Evolutionary conservation across 2,329 filamentous ascomycete genomes (phyloP), one percentile per base, ranked within the genome.

Genomic region (Incumbomyces lentus): DNA sequence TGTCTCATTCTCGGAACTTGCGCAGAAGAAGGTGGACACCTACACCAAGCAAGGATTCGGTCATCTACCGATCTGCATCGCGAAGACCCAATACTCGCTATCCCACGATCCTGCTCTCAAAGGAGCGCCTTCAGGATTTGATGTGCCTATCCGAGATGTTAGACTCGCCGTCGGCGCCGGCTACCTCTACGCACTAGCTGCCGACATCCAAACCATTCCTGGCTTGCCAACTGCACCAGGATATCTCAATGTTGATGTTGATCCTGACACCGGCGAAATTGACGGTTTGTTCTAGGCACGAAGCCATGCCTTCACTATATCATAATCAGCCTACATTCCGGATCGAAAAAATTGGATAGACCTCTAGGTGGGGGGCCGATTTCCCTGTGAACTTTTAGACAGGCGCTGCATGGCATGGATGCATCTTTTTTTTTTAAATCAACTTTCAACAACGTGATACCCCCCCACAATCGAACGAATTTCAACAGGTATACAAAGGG

Each of bases 201-300:
- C 92, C 12, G 92, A 98, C 62, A 96, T 98, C 55, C 92, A 96
- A 73, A 98, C 92, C 1, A 98, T 98, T 54, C 92, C 92, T 12
- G 92, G 92, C 51, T 72, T 98, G 54, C 90, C 90, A 8, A 96
- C 92, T 7, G 90, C 90, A 16, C 92, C 90, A 7, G 92, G 92
- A 10, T 96, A 96, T 63, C 72, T 96, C 52, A 95, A 95, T 59
- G 89, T 95, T 38, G 90, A 95, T 56, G 74, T 82, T 36, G 82
- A 90, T 58, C 68, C 73, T 5, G 83, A 88, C 70, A 89, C 83
- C n/a, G 85, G 85, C 46, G 84, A 90, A 68, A 86, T 90, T 54
- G 80, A 86, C 49, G 85, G 92, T 4, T 76, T 98, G 47, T 98
- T 96, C 67, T 98, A 45, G 42, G 12, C 17, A 26, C 5, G 22